Conservation (phyloP, 495 filamentous ascomycete genomes). For the Podospora tetraspora region DNA sequence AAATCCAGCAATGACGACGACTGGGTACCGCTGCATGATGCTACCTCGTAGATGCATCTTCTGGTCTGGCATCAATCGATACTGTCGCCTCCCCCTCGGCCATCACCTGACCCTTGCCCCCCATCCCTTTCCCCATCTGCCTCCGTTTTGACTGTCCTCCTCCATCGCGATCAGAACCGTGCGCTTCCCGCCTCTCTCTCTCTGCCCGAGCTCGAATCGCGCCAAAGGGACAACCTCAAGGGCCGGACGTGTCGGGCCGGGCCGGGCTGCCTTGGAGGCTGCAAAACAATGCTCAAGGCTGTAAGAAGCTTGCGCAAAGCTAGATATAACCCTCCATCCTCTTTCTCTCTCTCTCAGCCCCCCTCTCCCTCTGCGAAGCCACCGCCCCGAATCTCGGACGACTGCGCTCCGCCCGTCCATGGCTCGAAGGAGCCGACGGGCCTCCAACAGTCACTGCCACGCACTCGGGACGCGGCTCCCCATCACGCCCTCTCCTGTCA, state of each 20-base stretch:
- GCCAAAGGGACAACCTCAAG: constrained; percentile 1
- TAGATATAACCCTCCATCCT: constrained; percentile 15
- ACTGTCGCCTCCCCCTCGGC: constrained; percentile 2
- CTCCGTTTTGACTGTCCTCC: constrained; percentile 4
- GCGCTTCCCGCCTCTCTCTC: not conserved
- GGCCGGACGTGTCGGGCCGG: not conserved
- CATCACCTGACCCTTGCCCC: not conserved
- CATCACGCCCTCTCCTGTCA: constrained; percentile 6
- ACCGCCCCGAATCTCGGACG: not conserved
- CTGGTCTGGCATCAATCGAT: constrained; percentile 10
- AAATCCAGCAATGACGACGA: not conserved
- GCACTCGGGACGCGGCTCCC: constrained; percentile 4
- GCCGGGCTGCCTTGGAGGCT: constrained; percentile 2
- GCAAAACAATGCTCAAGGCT: constrained; percentile 12
- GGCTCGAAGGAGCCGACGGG: not conserved
- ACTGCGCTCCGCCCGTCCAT: not conserved
- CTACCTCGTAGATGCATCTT: constrained; percentile 14
- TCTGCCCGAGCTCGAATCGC: constrained; percentile 8
- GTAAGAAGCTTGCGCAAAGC: constrained; percentile 16
- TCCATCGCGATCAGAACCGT: not conserved
- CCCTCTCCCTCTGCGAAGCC: constrained; percentile 15
- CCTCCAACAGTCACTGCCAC: constrained; percentile 6
- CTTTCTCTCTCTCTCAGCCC: not conserved
- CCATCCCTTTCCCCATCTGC: not conserved
- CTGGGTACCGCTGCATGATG: constrained; percentile 7